Evolutionary conservation across 768 basidiomycete species (phyloP).

Genomic region (Rhodotorula graminis): DNA sequence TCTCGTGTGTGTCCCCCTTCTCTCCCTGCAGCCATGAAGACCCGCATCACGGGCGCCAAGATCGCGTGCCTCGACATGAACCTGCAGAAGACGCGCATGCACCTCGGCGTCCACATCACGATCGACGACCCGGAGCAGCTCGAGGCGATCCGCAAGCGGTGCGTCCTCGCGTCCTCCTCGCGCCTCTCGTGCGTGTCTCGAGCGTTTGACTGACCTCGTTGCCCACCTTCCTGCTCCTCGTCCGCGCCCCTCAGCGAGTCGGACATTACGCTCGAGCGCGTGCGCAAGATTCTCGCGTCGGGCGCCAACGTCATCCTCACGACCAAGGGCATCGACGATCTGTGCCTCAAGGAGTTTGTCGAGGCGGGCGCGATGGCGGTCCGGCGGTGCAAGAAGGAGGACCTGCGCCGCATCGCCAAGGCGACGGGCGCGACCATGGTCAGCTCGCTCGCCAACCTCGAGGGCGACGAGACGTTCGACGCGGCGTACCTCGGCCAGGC

Average conservation of each 20-base stretch:
- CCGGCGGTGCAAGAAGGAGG: constrained; percentile 93
- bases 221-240: not conserved
- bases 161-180: constrained; percentile 34
- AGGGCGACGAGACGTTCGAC: constrained; percentile 97
- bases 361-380: constrained; percentile 99
- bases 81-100: constrained; percentile 92
- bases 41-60: constrained; percentile 82
- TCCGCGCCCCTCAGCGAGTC: constrained; percentile 66
- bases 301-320: constrained; percentile 96
- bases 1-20: not conserved
- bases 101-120: constrained; percentile 92
- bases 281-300: constrained; percentile 88
- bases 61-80: constrained; percentile 99
- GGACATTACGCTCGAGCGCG: constrained; percentile 90
- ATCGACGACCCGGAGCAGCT: constrained; percentile 94
- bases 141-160: constrained; percentile 93
- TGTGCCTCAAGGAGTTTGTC: constrained; percentile 96
- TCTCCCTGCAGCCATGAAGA: constrained; percentile 78
- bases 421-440: constrained; percentile 93
- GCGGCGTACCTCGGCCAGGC: constrained; percentile 81
- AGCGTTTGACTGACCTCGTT: not conserved
- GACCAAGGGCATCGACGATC: constrained; percentile 96
- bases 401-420: constrained; percentile 90
- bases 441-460: constrained; percentile 87
- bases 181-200: too few relatives aligned